A percentile compares a stretch with the other conserved stretches of the same genome.
Evolutionary conservation across 2,329 filamentous ascomycete species (phyloP).

Genomic region (Claviceps sp.): DNA sequence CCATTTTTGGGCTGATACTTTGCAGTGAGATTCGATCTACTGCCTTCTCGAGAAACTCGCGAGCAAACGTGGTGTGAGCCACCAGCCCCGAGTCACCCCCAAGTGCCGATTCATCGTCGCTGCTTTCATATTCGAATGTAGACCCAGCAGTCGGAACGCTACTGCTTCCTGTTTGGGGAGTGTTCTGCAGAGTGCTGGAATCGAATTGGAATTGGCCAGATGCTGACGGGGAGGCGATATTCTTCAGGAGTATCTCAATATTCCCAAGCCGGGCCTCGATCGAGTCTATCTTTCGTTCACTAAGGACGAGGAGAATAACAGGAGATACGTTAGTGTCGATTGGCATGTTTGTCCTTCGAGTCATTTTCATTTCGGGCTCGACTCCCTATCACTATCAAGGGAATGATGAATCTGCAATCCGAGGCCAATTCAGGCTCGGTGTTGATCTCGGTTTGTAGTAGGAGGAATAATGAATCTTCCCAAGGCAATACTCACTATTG

Average conservation of each 20-base stretch:
- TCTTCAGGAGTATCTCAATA: slow-evolving; percentile 30
- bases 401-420: background rate
- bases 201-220: slow-evolving; percentile 9
- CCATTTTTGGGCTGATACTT: slow-evolving; percentile 35
- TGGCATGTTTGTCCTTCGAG: background rate
- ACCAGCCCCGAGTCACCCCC: slow-evolving; percentile 35
- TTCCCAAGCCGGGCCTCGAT: slow-evolving; percentile 31
- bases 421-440: background rate
- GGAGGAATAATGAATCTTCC: background rate
- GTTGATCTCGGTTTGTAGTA: background rate
- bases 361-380: background rate
- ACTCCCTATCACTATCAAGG: background rate
- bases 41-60: slow-evolving; percentile 40
- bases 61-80: slow-evolving; percentile 39
- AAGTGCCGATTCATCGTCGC: slow-evolving; percentile 27
- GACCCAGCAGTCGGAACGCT: slow-evolving; percentile 16
- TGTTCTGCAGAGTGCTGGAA: slow-evolving; percentile 11
- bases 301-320: slow-evolving; percentile 10
- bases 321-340: background rate
- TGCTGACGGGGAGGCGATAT: slow-evolving; percentile 18
- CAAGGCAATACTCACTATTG: slow-evolving; percentile 36
- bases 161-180: slow-evolving; percentile 14
- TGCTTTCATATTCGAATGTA: slow-evolving; percentile 23
- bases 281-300: slow-evolving; percentile 39
- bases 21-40: slow-evolving; percentile 33